A percentile compares a stretch with the other conserved stretches of the same genome.
These are phyloP conservation scores for Cicer chorassanicum DNA, from an alignment of 306 rosid genomes.

Conservation along the genomic window DNA sequence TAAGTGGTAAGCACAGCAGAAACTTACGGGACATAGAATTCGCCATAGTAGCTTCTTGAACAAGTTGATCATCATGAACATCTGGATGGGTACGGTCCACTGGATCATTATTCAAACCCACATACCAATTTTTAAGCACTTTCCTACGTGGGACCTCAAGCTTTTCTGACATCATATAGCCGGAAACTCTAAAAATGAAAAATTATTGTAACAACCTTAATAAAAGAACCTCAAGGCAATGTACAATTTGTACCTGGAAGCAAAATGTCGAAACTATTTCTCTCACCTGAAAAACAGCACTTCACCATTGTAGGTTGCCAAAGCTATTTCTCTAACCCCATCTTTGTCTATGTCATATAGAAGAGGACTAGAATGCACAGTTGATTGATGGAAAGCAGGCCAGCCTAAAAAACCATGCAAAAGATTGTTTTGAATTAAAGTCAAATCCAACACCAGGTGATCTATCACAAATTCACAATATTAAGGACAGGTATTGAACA, in stretches of 20 bases:
- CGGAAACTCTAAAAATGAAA: conserved; percentile 72
- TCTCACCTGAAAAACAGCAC: conserved; percentile 92
- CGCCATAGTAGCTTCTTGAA: conserved; percentile 59
- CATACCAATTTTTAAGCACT: conserved; percentile 86
- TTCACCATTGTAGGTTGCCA: conserved; percentile 99
- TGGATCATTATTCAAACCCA: conserved; percentile 70
- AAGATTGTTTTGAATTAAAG: conserved; percentile 34
- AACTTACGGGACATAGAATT: conserved; percentile 65
- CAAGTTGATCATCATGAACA: conserved; percentile 77
- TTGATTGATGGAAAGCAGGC: conserved; percentile 99
- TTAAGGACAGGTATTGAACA: conserved; percentile 23
- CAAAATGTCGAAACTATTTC: conserved; percentile 25
- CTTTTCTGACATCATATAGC: conserved; percentile 95
- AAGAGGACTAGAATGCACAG: conserved; percentile 95
- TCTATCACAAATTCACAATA: conserved; percentile 2
- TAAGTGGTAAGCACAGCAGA: conserved; percentile 12
- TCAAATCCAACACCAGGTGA: conserved; percentile 19
- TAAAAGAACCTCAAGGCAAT: conserved; percentile 19
- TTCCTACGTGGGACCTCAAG: conserved; percentile 84
- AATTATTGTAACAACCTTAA: conserved; percentile 36
- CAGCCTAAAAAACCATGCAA: conserved; percentile 72
- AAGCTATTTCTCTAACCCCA: conserved; percentile 92
- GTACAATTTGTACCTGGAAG: conserved; percentile 2
- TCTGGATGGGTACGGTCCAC: conserved; percentile 94
- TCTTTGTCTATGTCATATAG: conserved; percentile 96